phyloP scores from a whole-genome alignment of 2,329 filamentous ascomycete species.

The Monosporascus cannonballus region DNA sequence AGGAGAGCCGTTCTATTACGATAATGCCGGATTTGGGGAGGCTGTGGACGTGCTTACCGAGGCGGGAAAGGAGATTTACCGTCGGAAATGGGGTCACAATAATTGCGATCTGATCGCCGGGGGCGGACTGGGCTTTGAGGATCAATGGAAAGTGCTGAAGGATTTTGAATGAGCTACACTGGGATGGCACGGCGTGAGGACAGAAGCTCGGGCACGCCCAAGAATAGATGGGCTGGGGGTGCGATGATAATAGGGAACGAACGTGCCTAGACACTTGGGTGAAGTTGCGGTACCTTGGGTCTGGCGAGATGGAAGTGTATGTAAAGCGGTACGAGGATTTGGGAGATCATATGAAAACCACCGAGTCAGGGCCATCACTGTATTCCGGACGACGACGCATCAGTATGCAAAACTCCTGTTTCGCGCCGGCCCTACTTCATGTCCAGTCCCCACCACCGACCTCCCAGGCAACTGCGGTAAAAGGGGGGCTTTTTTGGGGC shows the following conservation, averaged over 20 bases:
- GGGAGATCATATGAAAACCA: too few relatives aligned
- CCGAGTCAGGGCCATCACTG: too few relatives aligned
- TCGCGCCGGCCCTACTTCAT: conserved; percentile 1
- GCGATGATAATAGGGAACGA: neutral
- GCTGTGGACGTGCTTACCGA: conserved; percentile 29
- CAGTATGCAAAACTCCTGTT: too few relatives aligned
- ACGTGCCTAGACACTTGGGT: neutral
- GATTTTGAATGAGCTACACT: conserved; percentile 21
- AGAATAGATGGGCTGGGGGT: neutral
- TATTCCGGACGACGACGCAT: too few relatives aligned
- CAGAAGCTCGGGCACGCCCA: neutral
- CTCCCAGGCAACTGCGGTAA: conserved; percentile 19
- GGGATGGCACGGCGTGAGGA: conserved; percentile 10
- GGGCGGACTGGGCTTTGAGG: conserved; percentile 30
- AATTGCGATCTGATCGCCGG: conserved; percentile 35
- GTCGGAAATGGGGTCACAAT: conserved; percentile 40
- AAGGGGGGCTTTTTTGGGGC: too few relatives aligned
- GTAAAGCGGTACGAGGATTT: too few relatives aligned
- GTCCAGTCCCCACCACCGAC: conserved; percentile 24
- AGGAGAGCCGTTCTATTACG: conserved; percentile 37
- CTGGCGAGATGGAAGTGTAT: neutral
- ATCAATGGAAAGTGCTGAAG: conserved; percentile 41
- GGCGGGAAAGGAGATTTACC: conserved; percentile 26
- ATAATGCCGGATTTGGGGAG: conserved; percentile 28
- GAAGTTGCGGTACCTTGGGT: neutral